Conservation (phyloP, 1,284 basidiomycete species). For the Microbotryum intermedium region DNA sequence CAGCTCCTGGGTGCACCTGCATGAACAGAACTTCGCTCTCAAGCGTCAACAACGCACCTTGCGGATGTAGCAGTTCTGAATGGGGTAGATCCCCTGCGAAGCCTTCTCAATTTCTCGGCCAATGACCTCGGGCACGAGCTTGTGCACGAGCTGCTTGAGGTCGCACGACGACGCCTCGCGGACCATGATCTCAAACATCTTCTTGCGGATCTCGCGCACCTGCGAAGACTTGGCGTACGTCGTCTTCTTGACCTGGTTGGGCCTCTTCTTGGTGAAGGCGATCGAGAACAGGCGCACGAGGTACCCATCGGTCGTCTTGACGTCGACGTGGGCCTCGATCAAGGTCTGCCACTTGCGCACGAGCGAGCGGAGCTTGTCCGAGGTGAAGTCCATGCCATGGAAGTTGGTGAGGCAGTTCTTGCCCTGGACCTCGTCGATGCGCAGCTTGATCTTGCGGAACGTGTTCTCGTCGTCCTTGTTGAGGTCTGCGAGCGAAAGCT, state of each 20-base stretch:
- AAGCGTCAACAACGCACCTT: constrained; percentile 50
- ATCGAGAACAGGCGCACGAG: constrained; percentile 98
- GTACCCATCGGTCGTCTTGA: constrained; percentile 99
- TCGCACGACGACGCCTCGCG: constrained; percentile 92
- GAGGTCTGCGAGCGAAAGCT: constrained; percentile 93
- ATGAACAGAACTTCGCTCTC: too few relatives aligned
- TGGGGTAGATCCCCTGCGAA: constrained; percentile 87
- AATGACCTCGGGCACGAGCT: constrained; percentile 98
- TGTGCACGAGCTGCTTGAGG: constrained; percentile 68
- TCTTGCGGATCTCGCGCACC: constrained; percentile 94
- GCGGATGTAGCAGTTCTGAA: constrained; percentile 97
- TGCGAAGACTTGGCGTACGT: constrained; percentile 95
- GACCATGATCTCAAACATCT: constrained; percentile 99
- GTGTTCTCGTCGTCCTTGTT: constrained; percentile 99
- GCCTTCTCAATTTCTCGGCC: constrained; percentile 99
- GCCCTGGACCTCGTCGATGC: constrained; percentile 95
- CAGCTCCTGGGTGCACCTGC: neutral
- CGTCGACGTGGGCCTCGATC: constrained; percentile 97
- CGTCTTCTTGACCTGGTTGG: constrained; percentile 96
- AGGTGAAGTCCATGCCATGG: constrained; percentile 99
- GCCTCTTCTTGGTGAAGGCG: constrained; percentile 96
- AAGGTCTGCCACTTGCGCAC: constrained; percentile 99
- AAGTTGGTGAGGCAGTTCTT: constrained; percentile 99
- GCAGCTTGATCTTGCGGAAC: constrained; percentile 99
- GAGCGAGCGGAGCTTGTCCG: constrained; percentile 98